Conservation (phyloP, 768 basidiomycete species). For the Phlegmacium glaucopus region DNA sequence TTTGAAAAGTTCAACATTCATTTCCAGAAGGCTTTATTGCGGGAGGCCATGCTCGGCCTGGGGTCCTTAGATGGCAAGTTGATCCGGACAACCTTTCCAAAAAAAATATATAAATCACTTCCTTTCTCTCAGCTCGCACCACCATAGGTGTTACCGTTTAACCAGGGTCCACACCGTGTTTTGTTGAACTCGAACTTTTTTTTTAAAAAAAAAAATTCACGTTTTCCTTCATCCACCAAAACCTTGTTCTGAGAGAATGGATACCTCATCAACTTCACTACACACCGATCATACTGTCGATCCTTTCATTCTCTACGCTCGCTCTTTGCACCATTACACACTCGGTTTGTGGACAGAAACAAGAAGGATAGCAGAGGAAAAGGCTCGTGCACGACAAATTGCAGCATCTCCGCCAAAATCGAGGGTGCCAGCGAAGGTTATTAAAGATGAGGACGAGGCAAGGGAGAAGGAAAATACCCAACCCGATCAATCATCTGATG, state of each 20-base stretch:
- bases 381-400: slow-evolving; percentile 27
- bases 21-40: neutral
- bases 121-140: slow-evolving; percentile 3
- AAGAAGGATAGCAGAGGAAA: slow-evolving; percentile 54
- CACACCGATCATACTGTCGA: slow-evolving; percentile 25
- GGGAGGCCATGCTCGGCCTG: slow-evolving; percentile 10
- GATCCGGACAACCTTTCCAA: slow-evolving; percentile 14
- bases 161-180: too few relatives aligned
- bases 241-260: slow-evolving; percentile 8
- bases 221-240: slow-evolving; percentile 3
- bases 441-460: neutral
- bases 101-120: neutral
- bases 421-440: neutral
- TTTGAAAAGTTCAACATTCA: neutral
- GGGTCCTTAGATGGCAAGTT: slow-evolving; percentile 13
- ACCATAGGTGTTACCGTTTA: neutral
- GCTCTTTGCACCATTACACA: slow-evolving; percentile 65
- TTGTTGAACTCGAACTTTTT: slow-evolving; percentile 2
- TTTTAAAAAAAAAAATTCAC: neutral
- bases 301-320: slow-evolving; percentile 55
- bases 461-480: neutral
- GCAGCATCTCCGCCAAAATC: slow-evolving; percentile 5
- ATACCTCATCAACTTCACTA: slow-evolving; percentile 12
- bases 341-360: slow-evolving; percentile 67
- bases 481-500: neutral